Evolutionary conservation across 768 basidiomycete genomes (phyloP).

Genomic region (Tephrocybe sp.): DNA sequence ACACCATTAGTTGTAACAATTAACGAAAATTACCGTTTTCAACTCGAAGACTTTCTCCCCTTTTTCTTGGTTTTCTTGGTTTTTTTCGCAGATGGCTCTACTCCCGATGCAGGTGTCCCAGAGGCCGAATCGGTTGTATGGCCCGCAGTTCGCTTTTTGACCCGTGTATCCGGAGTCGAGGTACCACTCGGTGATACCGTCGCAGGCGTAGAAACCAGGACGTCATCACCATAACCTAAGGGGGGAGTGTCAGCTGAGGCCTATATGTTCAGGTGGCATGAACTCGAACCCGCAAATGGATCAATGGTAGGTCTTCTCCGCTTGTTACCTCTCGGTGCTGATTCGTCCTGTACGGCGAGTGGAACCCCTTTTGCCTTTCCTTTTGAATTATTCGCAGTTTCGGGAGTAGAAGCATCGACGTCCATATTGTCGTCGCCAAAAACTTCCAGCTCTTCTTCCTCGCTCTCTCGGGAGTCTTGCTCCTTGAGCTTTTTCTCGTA

Average conservation of each 20-base stretch:
- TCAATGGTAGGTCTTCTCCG: conserved; percentile 57
- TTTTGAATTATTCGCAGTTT: conserved; percentile 35
- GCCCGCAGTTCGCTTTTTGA: conserved; percentile 16
- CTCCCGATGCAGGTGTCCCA: conserved; percentile 6
- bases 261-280: background rate
- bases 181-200: background rate
- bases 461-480: conserved; percentile 42
- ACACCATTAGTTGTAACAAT: background rate
- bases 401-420: conserved; percentile 7
- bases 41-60: conserved; percentile 23
- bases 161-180: conserved; percentile 5
- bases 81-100: conserved; percentile 18
- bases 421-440: conserved; percentile 27
- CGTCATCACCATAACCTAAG: conserved; percentile 40
- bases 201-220: background rate
- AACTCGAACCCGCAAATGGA: conserved; percentile 66
- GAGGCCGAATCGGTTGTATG: conserved; percentile 8
- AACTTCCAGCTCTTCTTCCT: conserved; percentile 42
- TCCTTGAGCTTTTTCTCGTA: conserved; percentile 60
- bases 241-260: background rate
- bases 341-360: conserved; percentile 1
- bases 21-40: background rate
- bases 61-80: conserved; percentile 36
- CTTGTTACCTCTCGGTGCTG: conserved; percentile 28
- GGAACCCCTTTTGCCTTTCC: conserved; percentile 27